Evolutionary conservation across 2,329 filamentous ascomycete species (phyloP), one percentile per base, ranked within the genome.

Genomic region (Microsporum canis): DNA sequence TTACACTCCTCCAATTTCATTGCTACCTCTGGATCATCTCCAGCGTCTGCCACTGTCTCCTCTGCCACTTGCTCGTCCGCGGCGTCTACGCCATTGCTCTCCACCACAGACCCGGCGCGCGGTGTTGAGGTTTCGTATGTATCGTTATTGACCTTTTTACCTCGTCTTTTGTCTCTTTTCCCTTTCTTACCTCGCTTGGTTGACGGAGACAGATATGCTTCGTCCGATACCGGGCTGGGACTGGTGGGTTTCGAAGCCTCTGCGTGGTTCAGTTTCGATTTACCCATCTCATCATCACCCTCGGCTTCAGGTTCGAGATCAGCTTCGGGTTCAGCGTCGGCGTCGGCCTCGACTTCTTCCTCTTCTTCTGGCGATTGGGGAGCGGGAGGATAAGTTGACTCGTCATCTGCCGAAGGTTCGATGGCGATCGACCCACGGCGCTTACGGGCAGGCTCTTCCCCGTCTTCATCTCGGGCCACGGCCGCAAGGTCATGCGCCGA

Each of bases 1-100:
- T 75, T 74, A 77, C 77, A 72, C 68, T 82, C 80, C 66, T 81
- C 80, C 17, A 72, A 72, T 67, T 78, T 80, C n/a, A 76, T 73
- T n/a, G 70, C 64, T 4, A 71, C 72, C 58, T 79, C 77, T 29
- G 70, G 70, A 57, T 76, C 76, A 58, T 76, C 78, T 8, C 73
- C 75, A 49, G 77, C 73, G 27, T 80, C 79, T 29, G 66, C 73
- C 29, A 71, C 77, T n/a, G 68, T 74, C 57, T 75, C 78, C 53
- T 73, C 73, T 12, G 76, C 85, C 55, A 72, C 72, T 23, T 79
- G 70, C 67, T 78, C 75, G 61, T 77, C 76, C 8, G 74, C 75
- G 61, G 75, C 76, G 58, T 75, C 76, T 55, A 75, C 74, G 39
- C 74, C 73, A 56, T 73, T 72, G 34, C 71, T 70, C 59, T 77